These are phyloP conservation scores for Wickerhamiella siamensis DNA, from an alignment of 805 yeast genomes.

Conservation along the genomic window DNA sequence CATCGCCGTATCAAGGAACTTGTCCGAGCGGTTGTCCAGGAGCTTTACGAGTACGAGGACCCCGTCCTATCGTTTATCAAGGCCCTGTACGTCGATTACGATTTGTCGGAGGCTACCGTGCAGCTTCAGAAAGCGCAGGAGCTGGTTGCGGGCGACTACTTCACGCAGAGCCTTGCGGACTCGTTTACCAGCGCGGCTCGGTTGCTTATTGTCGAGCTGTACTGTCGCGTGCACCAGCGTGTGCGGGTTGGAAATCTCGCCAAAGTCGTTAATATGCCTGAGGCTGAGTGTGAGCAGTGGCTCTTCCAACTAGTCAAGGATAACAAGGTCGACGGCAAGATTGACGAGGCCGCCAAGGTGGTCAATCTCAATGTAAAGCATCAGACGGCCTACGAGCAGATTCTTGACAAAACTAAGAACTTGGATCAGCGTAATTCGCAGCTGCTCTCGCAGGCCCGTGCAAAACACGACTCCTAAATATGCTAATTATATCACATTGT, in stretches of 20 bases:
- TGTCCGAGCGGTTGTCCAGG: conserved; percentile 43
- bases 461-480: neutral
- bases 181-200: conserved; percentile 35
- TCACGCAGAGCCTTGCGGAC: conserved; percentile 32
- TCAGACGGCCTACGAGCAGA: conserved; percentile 24
- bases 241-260: conserved; percentile 35
- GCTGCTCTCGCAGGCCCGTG: conserved; percentile 24
- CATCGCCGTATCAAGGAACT: conserved; percentile 45
- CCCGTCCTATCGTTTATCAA: conserved; percentile 46
- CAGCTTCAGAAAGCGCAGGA: conserved; percentile 35
- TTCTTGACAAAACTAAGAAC: conserved; percentile 54
- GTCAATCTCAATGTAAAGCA: conserved; percentile 30
- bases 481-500: no score
- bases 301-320: conserved; percentile 36
- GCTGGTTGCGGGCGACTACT: conserved; percentile 42
- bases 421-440: conserved; percentile 46
- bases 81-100: conserved; percentile 43
- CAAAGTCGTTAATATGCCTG: conserved; percentile 30
- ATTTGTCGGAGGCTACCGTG: conserved; percentile 38
- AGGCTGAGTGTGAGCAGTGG: conserved; percentile 39
- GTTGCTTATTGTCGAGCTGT: conserved; percentile 38
- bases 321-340: conserved; percentile 38
- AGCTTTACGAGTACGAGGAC: conserved; percentile 49
- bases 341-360: conserved; percentile 39
- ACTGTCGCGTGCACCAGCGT: conserved; percentile 38